Evolutionary conservation across 768 basidiomycete genomes (phyloP).

Genomic region (Pholiota molesta): DNA sequence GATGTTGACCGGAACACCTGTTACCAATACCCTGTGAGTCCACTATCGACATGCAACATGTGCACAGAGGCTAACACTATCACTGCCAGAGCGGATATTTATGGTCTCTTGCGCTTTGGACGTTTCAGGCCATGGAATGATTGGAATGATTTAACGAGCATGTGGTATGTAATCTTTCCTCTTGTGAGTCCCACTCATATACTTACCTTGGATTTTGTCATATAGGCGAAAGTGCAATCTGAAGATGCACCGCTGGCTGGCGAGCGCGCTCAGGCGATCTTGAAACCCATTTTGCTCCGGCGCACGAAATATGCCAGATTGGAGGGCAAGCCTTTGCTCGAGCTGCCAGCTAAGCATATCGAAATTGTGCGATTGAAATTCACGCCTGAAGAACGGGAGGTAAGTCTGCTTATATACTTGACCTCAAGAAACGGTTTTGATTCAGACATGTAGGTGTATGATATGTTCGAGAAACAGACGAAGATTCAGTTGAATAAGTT

Average conservation of each 20-base stretch:
- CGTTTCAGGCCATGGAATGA: constrained; percentile 73
- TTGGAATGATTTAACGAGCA: constrained; percentile 63
- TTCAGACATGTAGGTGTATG: constrained; percentile 48
- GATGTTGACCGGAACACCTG: constrained; percentile 79
- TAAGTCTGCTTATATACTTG: constrained; percentile 21
- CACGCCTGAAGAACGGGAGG: constrained; percentile 65
- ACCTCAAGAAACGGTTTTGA: background rate
- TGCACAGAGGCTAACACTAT: background rate
- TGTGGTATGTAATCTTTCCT: constrained; percentile 40
- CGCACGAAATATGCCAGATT: constrained; percentile 68
- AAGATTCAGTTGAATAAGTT: constrained; percentile 62
- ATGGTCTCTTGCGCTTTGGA: constrained; percentile 71
- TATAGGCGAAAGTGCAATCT: constrained; percentile 54
- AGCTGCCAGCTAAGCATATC: constrained; percentile 63
- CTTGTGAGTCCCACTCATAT: background rate
- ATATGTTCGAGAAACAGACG: constrained; percentile 56
- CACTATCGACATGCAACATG: background rate
- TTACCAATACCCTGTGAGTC: constrained; percentile 67
- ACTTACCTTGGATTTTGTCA: background rate
- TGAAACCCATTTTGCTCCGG: constrained; percentile 69
- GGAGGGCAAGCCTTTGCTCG: constrained; percentile 71
- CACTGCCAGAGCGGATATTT: constrained; percentile 59
- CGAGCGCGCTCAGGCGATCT: constrained; percentile 65
- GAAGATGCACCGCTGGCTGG: constrained; percentile 66
- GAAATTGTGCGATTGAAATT: constrained; percentile 65